A percentile compares a stretch with the other conserved stretches of the same genome.
Evolutionary conservation across 805 yeast genomes (phyloP).

Genomic region (Brettanomyces custersianus): DNA sequence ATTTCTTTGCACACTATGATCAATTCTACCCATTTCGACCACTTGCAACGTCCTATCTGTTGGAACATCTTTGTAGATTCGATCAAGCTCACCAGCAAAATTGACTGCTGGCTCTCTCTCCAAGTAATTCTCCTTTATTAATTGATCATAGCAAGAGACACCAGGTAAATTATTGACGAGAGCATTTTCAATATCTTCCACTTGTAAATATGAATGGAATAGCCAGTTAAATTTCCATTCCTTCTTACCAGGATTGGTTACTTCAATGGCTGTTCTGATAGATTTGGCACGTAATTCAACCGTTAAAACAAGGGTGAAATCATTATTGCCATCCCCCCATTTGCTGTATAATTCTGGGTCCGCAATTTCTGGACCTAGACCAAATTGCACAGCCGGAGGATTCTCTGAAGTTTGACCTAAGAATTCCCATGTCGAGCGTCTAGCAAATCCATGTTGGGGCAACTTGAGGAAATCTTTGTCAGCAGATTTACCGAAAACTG

Average conservation of each 20-base stretch:
- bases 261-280: constrained; percentile 63
- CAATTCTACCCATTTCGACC: constrained; percentile 60
- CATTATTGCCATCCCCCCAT: constrained; percentile 49
- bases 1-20: constrained; percentile 55
- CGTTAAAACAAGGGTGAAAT: constrained; percentile 71
- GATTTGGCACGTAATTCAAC: constrained; percentile 50
- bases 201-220: constrained; percentile 80
- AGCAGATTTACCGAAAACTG: constrained; percentile 72
- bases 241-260: constrained; percentile 58
- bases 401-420: constrained; percentile 69
- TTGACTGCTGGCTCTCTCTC: constrained; percentile 71
- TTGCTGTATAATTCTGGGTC: constrained; percentile 45
- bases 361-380: constrained; percentile 78
- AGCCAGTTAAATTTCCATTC: constrained; percentile 85
- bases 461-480: constrained; percentile 53
- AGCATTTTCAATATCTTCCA: constrained; percentile 71
- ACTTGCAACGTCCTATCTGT: constrained; percentile 53
- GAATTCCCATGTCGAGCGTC: constrained; percentile 88
- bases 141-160: constrained; percentile 65
- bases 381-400: constrained; percentile 83
- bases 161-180: constrained; percentile 74
- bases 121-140: constrained; percentile 48
- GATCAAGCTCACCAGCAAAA: constrained; percentile 73
- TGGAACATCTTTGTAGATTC: constrained; percentile 64
- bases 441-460: constrained; percentile 96